Evolutionary conservation across 2,329 filamentous ascomycete species (phyloP), one percentile per base, ranked within the genome.

Genomic region (Ilyonectria destructans): DNA sequence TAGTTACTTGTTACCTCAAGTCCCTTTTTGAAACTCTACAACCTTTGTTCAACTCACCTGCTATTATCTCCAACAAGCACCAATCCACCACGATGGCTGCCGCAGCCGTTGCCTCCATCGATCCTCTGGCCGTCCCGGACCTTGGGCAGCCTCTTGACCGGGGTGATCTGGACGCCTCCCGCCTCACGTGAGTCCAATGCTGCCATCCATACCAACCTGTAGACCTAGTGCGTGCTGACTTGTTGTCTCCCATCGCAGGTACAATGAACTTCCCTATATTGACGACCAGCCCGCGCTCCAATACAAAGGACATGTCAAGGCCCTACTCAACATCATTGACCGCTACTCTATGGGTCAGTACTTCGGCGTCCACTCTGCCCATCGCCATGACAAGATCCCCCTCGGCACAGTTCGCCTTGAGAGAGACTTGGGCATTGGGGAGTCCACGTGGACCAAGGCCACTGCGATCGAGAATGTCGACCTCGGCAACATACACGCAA

Each of bases 401-500:
- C 6, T 23, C 19, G 46, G 46, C 46, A 49, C 46, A 21, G 46
- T 49, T 29, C 46, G 46, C 46, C 46, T 49, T 49, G 46, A 49
- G 46, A 21, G 46, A 21, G 46, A 49, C 46, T 49, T 49, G 46
- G 23, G 46, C 46, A 49, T 49, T 29, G 46, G 15, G 46, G 46
- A 49, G 46, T 49, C 19, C 46, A 23, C 12, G n/a, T 49, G 46
- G 46, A 49, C 46, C n/a, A 49, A 49, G 46, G 46, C 46, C 46
- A 49, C 46, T 49, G 46, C 19, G 19, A 49, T 49, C 23, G 23
- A 49, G 19, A 17, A 49, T 23, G 46, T 49, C 23, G n/a, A 49
- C 46, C 46, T 49, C n/a, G 46, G 46, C 46, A 49, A 49, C 46
- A 49, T 49, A 29, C 46, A 49, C 46, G 46, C 46, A 7, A 49